phyloP scores from a whole-genome alignment of 1,284 basidiomycete genomes.

The Rugosomyces carneus region DNA sequence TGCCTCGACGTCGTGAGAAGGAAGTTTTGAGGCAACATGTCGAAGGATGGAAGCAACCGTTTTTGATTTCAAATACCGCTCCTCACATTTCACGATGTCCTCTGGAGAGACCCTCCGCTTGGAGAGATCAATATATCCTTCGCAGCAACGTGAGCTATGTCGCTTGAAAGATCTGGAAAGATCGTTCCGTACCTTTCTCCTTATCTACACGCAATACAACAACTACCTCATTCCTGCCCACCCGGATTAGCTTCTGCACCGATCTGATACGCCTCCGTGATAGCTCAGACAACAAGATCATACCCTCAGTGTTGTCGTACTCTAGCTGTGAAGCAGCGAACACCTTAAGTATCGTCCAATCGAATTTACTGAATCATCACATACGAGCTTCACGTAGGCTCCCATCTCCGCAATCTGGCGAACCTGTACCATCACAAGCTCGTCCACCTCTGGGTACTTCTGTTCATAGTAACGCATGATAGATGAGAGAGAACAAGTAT shows the following conservation, averaged over 20 bases:
- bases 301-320: slow-evolving; percentile 98
- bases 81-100: slow-evolving; percentile 98
- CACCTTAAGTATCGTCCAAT: not conserved
- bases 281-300: slow-evolving; percentile 97
- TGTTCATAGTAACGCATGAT: slow-evolving; percentile 78
- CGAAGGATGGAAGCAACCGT: slow-evolving; percentile 90
- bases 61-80: slow-evolving; percentile 97
- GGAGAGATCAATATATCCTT: slow-evolving; percentile 98
- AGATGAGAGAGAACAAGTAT: not conserved
- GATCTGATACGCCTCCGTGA: slow-evolving; percentile 95
- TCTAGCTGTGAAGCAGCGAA: slow-evolving; percentile 74
- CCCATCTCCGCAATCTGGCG: slow-evolving; percentile 99
- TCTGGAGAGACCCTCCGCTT: slow-evolving; percentile 99
- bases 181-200: slow-evolving; percentile 96
- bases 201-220: slow-evolving; percentile 93
- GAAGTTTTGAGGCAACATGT: slow-evolving; percentile 87
- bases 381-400: slow-evolving; percentile 95
- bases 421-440: slow-evolving; percentile 99
- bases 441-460: slow-evolving; percentile 85
- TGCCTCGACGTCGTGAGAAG: slow-evolving; percentile 38
- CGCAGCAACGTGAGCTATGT: not conserved
- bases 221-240: slow-evolving; percentile 97
- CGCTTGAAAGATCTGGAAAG: not conserved
- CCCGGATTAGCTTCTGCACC: slow-evolving; percentile 97
- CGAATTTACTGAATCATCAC: slow-evolving; percentile 20